These are phyloP conservation scores for Fusarium sp. DNA, from an alignment of 2,329 filamentous ascomycete genomes.

Conservation along the genomic window DNA sequence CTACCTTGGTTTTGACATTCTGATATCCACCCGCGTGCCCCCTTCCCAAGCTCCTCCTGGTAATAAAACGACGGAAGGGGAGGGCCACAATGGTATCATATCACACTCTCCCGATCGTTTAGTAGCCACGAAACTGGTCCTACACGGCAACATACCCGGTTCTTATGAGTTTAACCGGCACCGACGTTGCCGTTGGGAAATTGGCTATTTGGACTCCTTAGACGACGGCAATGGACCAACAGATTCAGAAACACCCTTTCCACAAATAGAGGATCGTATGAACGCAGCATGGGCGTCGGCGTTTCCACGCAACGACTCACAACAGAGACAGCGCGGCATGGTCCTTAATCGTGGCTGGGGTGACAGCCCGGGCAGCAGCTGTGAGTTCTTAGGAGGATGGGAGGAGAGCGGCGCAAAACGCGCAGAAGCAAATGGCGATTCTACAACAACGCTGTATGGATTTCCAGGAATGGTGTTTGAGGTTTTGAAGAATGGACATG, in stretches of 20 bases:
- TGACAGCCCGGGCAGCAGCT: slow-evolving; percentile 89
- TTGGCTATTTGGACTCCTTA: slow-evolving; percentile 68
- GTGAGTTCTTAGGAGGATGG: slow-evolving; percentile 86
- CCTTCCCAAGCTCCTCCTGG: slow-evolving; percentile 71
- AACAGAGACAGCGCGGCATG: slow-evolving; percentile 76
- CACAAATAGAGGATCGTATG: slow-evolving; percentile 76
- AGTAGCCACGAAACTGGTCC: slow-evolving; percentile 89
- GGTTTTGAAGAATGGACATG: slow-evolving; percentile 90
- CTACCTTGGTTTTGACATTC: slow-evolving; percentile 90
- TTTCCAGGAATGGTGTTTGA: slow-evolving; percentile 97
- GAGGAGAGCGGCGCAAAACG: slow-evolving; percentile 76
- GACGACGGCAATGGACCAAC: slow-evolving; percentile 60
- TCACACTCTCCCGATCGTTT: slow-evolving; percentile 70
- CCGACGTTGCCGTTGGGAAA: slow-evolving; percentile 87
- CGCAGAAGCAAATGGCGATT: slow-evolving; percentile 67
- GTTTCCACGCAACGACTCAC: slow-evolving; percentile 67
- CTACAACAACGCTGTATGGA: slow-evolving; percentile 86
- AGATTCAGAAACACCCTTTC: slow-evolving; percentile 82
- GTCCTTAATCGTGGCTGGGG: slow-evolving; percentile 92
- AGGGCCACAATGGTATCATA: slow-evolving; percentile 52
- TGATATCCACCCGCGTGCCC: slow-evolving; percentile 81
- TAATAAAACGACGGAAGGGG: slow-evolving; percentile 36
- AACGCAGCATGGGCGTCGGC: slow-evolving; percentile 76
- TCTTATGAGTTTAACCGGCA: slow-evolving; percentile 98
- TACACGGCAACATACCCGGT: slow-evolving; percentile 94